phyloP scores from a whole-genome alignment of 257 asterid genomes.

The Galeopsis tetrahit region DNA sequence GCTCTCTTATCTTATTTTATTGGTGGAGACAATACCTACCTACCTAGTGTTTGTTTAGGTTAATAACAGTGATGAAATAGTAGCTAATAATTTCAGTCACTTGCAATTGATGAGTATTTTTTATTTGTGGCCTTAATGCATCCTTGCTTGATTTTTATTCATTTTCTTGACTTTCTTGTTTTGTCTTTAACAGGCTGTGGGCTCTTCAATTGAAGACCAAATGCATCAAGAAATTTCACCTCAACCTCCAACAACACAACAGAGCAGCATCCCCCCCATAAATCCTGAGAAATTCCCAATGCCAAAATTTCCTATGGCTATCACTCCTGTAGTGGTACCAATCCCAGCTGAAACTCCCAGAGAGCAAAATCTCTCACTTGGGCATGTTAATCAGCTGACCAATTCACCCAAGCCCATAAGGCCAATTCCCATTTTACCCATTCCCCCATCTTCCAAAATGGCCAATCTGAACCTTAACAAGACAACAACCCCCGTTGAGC shows the following conservation, averaged over 20 bases:
- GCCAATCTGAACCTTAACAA: slow-evolving; percentile 70
- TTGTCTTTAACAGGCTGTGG: slow-evolving; percentile 46
- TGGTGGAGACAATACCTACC: slow-evolving; percentile 14
- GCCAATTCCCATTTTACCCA: slow-evolving; percentile 70
- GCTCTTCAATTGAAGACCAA: slow-evolving; percentile 54
- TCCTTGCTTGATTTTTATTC: neutral
- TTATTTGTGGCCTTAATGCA: slow-evolving; percentile 8
- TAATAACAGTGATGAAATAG: slow-evolving; percentile 19
- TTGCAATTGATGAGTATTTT: slow-evolving; percentile 8
- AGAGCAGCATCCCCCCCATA: slow-evolving; percentile 35
- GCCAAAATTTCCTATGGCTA: slow-evolving; percentile 42
- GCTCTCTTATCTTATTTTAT: slow-evolving; percentile 23
- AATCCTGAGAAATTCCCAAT: slow-evolving; percentile 45
- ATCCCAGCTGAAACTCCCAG: slow-evolving; percentile 35
- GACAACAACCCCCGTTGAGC: slow-evolving; percentile 32
- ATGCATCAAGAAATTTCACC: slow-evolving; percentile 44
- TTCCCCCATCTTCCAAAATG: slow-evolving; percentile 84
- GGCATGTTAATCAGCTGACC: slow-evolving; percentile 52
- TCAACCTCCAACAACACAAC: slow-evolving; percentile 41
- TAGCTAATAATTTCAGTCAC: slow-evolving; percentile 17
- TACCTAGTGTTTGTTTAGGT: slow-evolving; percentile 15
- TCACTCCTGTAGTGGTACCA: slow-evolving; percentile 42
- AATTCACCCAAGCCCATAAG: slow-evolving; percentile 61
- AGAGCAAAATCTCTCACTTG: slow-evolving; percentile 36
- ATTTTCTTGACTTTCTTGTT: slow-evolving; percentile 6